These are phyloP conservation scores for Erodium moschatum DNA, from an alignment of 441 rosid genomes.

Conservation along the genomic window DNA sequence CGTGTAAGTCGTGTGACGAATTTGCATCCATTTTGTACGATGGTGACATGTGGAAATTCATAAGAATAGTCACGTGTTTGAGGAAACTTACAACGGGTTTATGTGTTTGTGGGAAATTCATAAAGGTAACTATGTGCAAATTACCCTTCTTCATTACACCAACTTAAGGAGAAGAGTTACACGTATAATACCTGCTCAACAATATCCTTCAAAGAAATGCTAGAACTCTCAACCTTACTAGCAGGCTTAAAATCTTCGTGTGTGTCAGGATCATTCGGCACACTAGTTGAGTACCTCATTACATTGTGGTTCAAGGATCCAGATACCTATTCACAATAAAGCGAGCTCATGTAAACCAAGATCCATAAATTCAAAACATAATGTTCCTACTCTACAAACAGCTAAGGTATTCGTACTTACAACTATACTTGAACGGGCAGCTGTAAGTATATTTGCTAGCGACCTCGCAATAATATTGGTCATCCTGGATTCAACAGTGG, in stretches of 20 bases:
- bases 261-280: constrained; percentile 61
- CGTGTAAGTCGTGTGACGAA: too few species aligned
- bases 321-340: constrained; percentile 33
- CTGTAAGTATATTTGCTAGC: constrained; percentile 40
- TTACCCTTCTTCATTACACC: too few species aligned
- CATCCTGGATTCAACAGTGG: neutral
- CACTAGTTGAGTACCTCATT: constrained; percentile 37
- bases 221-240: constrained; percentile 44
- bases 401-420: constrained; percentile 21
- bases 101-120: too few species aligned
- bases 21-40: too few species aligned
- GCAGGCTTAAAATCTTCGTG: constrained; percentile 74
- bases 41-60: too few species aligned
- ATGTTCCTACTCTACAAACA: constrained; percentile 7
- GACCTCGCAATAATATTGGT: constrained; percentile 41
- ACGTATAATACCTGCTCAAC: constrained; percentile 54
- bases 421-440: constrained; percentile 37
- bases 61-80: too few species aligned
- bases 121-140: too few species aligned
- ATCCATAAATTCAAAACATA: neutral
- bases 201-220: constrained; percentile 42
- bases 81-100: too few species aligned
- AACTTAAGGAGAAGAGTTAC: neutral
- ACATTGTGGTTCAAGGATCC: constrained; percentile 34
- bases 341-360: neutral